Conservation (phyloP, 148 eudicot genomes). For the Linanthus parryae region DNA sequence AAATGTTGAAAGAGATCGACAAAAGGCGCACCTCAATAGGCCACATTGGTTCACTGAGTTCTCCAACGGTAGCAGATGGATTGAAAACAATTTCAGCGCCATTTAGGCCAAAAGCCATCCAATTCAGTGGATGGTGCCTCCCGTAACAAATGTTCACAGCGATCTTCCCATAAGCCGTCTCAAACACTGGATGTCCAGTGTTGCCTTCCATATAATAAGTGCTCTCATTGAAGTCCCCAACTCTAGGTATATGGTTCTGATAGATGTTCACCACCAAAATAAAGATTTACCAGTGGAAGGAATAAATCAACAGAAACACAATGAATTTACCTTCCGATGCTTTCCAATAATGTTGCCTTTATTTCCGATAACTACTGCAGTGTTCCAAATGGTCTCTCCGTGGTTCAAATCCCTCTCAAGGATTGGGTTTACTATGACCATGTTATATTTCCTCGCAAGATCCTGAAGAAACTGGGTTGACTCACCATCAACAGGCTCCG, state of each 20-base stretch:
- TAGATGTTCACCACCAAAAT: neutral
- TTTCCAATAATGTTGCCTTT: constrained; percentile 87
- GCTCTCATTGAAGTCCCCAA: constrained; percentile 97
- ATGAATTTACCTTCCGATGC: constrained; percentile 88
- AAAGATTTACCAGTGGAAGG: neutral
- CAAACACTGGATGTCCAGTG: constrained; percentile 95
- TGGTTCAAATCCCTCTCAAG: constrained; percentile 86
- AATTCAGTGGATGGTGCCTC: constrained; percentile 95
- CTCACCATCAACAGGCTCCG: constrained; percentile 88
- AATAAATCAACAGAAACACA: neutral
- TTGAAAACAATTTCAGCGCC: constrained; percentile 97
- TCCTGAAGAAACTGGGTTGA: constrained; percentile 77
- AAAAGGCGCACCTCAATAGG: constrained; percentile 68
- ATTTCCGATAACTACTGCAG: constrained; percentile 88
- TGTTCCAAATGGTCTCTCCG: constrained; percentile 96
- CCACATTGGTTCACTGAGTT: constrained; percentile 99
- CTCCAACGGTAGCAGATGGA: constrained; percentile 97
- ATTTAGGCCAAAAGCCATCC: constrained; percentile 95
- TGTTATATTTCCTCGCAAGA: constrained; percentile 74
- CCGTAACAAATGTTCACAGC: constrained; percentile 94
- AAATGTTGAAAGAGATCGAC: too few relatives aligned
- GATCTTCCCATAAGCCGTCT: constrained; percentile 88
- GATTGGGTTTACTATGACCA: constrained; percentile 88
- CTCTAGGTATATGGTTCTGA: constrained; percentile 97
- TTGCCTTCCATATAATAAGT: constrained; percentile 99